A percentile compares a stretch with the other conserved stretches of the same genome.
Conservation (phyloP, 1,284 basidiomycete species). For the Trametes hirsuta region DNA sequence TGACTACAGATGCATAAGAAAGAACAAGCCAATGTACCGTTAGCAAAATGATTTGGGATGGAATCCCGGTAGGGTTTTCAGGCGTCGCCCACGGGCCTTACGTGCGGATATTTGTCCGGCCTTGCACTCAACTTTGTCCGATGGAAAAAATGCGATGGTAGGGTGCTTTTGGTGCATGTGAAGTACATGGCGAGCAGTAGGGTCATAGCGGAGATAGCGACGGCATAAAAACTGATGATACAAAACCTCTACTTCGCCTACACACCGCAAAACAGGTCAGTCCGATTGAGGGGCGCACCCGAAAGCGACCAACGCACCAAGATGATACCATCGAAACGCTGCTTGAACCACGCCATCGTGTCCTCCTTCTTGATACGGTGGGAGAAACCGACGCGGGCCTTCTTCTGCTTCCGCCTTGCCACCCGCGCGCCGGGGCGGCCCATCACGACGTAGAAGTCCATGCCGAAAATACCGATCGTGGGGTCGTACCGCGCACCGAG, state of each 20-base stretch:
- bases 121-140: background rate
- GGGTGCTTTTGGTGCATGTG: constrained; percentile 31
- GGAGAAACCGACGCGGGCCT: constrained; percentile 82
- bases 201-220: constrained; percentile 33
- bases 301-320: constrained; percentile 53
- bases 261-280: constrained; percentile 2
- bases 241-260: constrained; percentile 32
- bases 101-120: too few species aligned
- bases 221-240: constrained; percentile 28
- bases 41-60: background rate
- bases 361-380: constrained; percentile 94
- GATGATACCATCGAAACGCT: constrained; percentile 97
- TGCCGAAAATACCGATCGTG: constrained; percentile 95
- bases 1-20: too few species aligned
- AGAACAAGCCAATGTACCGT: too few species aligned
- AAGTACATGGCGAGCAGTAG: constrained; percentile 35
- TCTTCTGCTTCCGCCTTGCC: constrained; percentile 90
- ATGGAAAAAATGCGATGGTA: constrained; percentile 22
- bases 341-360: constrained; percentile 98
- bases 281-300: background rate
- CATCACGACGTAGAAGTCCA: constrained; percentile 99
- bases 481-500: constrained; percentile 98
- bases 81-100: background rate
- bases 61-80: too few species aligned
- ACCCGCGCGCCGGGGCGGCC: constrained; percentile 94